Evolutionary conservation across 805 yeast species (phyloP).

Genomic region (Candida mattraensis): DNA sequence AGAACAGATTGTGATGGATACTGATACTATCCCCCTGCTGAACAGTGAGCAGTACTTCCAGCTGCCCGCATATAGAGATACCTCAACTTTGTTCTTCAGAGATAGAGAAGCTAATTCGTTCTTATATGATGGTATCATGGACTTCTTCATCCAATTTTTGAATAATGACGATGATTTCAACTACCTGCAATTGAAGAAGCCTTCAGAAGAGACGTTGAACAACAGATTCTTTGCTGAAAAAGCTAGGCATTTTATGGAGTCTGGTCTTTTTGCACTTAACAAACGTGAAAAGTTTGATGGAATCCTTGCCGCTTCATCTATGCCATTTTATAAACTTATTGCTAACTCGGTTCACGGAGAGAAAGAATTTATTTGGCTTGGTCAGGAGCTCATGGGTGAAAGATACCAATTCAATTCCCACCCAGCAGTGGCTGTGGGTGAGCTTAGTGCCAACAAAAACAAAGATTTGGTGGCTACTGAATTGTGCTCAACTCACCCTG

Average conservation of each 20-base stretch:
- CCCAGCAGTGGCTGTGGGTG: conserved; percentile 61
- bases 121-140: conserved; percentile 40
- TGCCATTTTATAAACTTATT: conserved; percentile 44
- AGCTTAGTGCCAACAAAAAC: conserved; percentile 28
- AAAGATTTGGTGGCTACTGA: conserved; percentile 38
- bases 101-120: conserved; percentile 44
- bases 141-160: conserved; percentile 45
- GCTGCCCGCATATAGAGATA: conserved; percentile 34
- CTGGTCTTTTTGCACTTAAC: conserved; percentile 49
- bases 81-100: conserved; percentile 47
- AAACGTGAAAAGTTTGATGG: conserved; percentile 50
- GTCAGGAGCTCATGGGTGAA: conserved; percentile 57
- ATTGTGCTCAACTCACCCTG: conserved; percentile 64
- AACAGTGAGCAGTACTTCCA: conserved; percentile 39
- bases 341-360: conserved; percentile 70
- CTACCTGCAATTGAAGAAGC: conserved; percentile 38
- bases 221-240: conserved; percentile 44
- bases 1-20: conserved; percentile 54
- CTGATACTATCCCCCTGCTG: conserved; percentile 45
- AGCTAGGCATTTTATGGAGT: conserved; percentile 47
- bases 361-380: conserved; percentile 76
- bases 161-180: conserved; percentile 45
- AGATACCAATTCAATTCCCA: conserved; percentile 48
- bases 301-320: conserved; percentile 40
- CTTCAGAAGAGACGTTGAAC: conserved; percentile 34